Evolutionary conservation across 768 basidiomycete genomes (phyloP).

Genomic region (Lentinula guzmanii): DNA sequence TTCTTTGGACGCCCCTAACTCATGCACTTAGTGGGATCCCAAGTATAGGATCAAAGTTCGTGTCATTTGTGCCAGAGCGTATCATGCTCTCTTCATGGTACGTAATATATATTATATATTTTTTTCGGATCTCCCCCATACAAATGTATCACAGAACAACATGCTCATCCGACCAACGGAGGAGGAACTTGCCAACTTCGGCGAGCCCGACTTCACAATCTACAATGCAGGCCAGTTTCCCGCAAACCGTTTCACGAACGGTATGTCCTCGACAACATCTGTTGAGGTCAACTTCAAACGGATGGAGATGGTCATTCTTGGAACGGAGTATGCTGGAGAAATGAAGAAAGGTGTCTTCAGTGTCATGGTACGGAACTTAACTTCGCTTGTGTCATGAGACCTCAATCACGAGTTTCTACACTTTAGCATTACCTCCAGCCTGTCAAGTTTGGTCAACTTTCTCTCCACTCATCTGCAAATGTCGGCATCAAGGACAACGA

Average conservation of each 20-base stretch:
- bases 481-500: constrained; percentile 85
- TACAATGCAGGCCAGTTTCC: constrained; percentile 99
- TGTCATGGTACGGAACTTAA: constrained; percentile 70
- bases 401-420: constrained; percentile 7
- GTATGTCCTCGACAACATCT: constrained; percentile 98
- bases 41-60: constrained; percentile 99
- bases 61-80: constrained; percentile 96
- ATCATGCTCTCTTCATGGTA: constrained; percentile 98
- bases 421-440: constrained; percentile 92
- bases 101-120: constrained; percentile 24
- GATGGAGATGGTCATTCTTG: constrained; percentile 99
- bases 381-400: neutral
- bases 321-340: constrained; percentile 96
- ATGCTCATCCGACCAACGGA: constrained; percentile 99
- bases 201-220: constrained; percentile 98
- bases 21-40: constrained; percentile 76
- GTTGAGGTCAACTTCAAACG: constrained; percentile 99
- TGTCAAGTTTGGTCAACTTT: constrained; percentile 96
- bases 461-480: constrained; percentile 96
- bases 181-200: constrained; percentile 89
- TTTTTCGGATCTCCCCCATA: constrained; percentile 8
- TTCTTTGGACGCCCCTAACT: constrained; percentile 9
- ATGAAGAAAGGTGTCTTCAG: constrained; percentile 99
- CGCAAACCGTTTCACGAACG: constrained; percentile 98
- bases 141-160: constrained; percentile 62